Conservation (phyloP, 225 moss, liverwort and hornwort genomes). For the Ulota crispa region DNA sequence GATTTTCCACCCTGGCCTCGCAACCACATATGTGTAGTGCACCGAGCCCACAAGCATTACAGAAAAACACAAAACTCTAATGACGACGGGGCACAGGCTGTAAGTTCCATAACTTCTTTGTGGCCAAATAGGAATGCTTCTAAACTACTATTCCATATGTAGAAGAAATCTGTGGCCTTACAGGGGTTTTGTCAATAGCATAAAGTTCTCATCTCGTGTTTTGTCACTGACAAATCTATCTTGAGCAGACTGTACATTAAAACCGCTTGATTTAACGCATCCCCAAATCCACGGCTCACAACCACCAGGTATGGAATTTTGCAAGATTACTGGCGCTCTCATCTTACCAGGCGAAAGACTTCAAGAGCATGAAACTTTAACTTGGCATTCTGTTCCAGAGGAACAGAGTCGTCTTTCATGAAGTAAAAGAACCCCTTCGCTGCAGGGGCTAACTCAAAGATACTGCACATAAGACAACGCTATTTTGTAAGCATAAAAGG, state of each 20-base stretch:
- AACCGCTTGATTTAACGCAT: too few relatives aligned
- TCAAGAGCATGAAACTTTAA: conserved; percentile 38
- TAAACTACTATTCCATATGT: too few relatives aligned
- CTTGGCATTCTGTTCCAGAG: conserved; percentile 33
- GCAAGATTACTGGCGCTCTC: too few relatives aligned
- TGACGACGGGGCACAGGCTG: not conserved
- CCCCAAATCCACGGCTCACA: not conserved
- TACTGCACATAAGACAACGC: not conserved
- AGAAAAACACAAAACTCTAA: not conserved
- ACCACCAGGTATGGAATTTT: not conserved
- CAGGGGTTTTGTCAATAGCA: too few relatives aligned
- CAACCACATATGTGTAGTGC: too few relatives aligned
- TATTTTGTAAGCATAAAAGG: too few relatives aligned
- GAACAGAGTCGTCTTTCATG: conserved; percentile 41
- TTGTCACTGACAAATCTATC: not conserved
- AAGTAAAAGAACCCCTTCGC: conserved; percentile 53
- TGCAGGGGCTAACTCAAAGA: conserved; percentile 49
- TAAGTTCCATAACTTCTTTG: not conserved
- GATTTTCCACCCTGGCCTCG: too few relatives aligned
- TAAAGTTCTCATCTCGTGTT: not conserved
- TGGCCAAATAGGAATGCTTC: not conserved
- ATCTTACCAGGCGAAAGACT: conserved; percentile 43
- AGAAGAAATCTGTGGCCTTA: too few relatives aligned
- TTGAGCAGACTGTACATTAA: not conserved
- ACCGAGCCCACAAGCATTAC: not conserved